Evolutionary conservation across 352 stramenopile species (phyloP), one percentile per base, ranked within the genome.

Genomic region (Plasmopara viticola): DNA sequence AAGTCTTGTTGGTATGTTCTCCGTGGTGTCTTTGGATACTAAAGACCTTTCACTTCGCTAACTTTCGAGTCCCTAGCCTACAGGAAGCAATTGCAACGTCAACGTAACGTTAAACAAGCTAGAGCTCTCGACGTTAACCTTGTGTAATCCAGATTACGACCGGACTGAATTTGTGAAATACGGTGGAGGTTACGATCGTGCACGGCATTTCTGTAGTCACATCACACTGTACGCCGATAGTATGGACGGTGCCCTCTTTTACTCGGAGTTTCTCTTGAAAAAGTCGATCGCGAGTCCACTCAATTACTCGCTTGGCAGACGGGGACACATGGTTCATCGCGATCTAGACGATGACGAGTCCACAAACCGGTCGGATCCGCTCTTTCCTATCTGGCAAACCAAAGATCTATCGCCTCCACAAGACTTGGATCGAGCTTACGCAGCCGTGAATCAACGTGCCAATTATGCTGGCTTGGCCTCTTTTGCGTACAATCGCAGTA

Each of bases 61-160:
- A 9, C 2, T 44, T 44, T 25, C 37, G 4, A 17, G 25, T 37
- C 18, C 12, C 28, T 37, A 70, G 62, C 46, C 53, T 29, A 51
- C 53, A n/a, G 62, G 48, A 47, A 67, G 53, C 18, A 18, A 50
- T 30, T 6, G 17, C 0, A 58, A 68, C 13, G 4, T 58, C 3
- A 20, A 7, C 8, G 40, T 5, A 38, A 31, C 38, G 2, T 20
- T 44, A 17, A 56, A 44, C n/a, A 66, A 64, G 8, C 45, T 78
- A 34, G 51, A 63, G 43, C 54, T 85, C 5, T 66, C 69, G 12
- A 92, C 58, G 14, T 70, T 95, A 5, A 94, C 71, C 5, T 76
- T 95, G 20, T 70, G 72, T 17, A 94, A 95, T 41, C 78, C 83
- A 4, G 83, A 94, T 56, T 95, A 89, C 51, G 68, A 82, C 7